phyloP scores from a whole-genome alignment of 2,329 filamentous ascomycete genomes.

The Hypomyces perniciosus region DNA sequence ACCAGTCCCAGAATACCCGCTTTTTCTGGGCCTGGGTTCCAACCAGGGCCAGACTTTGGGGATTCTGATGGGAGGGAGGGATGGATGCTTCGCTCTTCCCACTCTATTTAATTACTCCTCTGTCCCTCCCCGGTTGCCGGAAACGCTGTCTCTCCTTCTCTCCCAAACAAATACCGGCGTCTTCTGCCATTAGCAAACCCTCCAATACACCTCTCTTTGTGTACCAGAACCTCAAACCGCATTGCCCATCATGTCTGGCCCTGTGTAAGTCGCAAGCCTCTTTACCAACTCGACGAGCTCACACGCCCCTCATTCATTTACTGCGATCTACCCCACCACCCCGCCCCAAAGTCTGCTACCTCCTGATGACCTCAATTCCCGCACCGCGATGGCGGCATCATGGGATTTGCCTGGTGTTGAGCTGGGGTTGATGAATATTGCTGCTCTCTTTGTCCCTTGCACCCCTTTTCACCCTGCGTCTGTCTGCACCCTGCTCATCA shows the following conservation, averaged over 20 bases:
- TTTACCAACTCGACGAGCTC: constrained; percentile 16
- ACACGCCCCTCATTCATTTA: constrained; percentile 20
- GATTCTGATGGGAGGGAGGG: not conserved
- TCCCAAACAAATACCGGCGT: not conserved
- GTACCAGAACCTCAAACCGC: not conserved
- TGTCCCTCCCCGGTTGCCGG: constrained; percentile 6
- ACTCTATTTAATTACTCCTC: constrained; percentile 12
- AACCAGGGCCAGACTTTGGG: constrained; percentile 11
- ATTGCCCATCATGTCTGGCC: constrained; percentile 52
- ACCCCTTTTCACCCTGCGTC: constrained; percentile 17
- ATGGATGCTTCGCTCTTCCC: constrained; percentile 6
- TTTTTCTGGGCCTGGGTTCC: constrained; percentile 21
- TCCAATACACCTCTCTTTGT: not conserved
- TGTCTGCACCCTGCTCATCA: constrained; percentile 29
- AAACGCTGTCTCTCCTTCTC: constrained; percentile 5
- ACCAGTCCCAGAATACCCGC: constrained; percentile 21
- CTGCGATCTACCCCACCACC: constrained; percentile 34
- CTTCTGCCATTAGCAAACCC: not conserved
- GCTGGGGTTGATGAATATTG: not conserved
- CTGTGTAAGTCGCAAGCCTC: constrained; percentile 53
- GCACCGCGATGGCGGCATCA: constrained; percentile 22
- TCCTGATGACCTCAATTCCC: constrained; percentile 30
- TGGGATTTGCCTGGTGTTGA: constrained; percentile 13
- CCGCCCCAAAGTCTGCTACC: constrained; percentile 25
- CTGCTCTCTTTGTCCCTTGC: not conserved